Percentiles rank a stretch among this genome's conserved stretches.
phyloP scores from a whole-genome alignment of 2,329 filamentous ascomycete species.

The Colletotrichum plurivorum region DNA sequence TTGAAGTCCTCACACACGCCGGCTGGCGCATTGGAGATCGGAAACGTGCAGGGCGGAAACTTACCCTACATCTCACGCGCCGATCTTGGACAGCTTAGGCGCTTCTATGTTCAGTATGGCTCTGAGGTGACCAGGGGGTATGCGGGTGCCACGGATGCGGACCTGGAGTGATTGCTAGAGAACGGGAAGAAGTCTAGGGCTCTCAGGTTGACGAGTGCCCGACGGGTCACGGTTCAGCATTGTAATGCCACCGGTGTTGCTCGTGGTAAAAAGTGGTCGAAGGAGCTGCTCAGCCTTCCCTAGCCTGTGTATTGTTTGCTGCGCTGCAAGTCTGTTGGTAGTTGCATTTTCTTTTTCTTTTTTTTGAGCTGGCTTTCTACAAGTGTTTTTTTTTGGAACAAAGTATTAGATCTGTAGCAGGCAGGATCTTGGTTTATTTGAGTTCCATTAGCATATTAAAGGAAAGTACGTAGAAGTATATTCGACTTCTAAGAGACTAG shows the following conservation, averaged over 20 bases:
- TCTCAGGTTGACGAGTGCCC: not conserved
- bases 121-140: not conserved
- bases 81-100: not conserved
- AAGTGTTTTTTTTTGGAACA: no score
- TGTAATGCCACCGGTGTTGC: not conserved
- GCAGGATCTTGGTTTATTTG: no score
- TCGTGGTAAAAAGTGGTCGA: not conserved
- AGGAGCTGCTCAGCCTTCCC: not conserved
- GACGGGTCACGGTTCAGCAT: not conserved
- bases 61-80: not conserved
- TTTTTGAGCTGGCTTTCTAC: not conserved
- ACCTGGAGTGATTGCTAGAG: not conserved
- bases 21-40: not conserved
- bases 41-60: not conserved
- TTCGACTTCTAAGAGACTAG: no score
- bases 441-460: no score
- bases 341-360: not conserved
- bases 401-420: no score
- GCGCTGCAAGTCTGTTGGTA: not conserved
- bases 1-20: not conserved
- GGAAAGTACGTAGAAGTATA: no score
- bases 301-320: not conserved
- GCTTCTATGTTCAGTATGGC: not conserved
- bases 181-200: not conserved
- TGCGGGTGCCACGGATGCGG: not conserved